phyloP scores from a whole-genome alignment of 768 basidiomycete genomes.

The Gymnopilus dilepis region DNA sequence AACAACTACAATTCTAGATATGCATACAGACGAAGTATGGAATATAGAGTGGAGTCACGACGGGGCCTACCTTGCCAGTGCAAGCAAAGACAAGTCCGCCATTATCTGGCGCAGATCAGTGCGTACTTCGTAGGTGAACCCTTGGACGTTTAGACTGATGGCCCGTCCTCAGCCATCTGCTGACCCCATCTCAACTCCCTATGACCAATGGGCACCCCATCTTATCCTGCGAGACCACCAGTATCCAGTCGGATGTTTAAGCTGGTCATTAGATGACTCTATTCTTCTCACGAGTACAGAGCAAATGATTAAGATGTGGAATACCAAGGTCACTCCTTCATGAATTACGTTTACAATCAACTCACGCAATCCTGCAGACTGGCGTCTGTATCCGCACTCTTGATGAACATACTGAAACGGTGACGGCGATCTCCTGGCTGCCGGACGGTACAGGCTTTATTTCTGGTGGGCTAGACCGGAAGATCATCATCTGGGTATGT shows the following conservation, averaged over 20 bases:
- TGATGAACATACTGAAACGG: slow-evolving; percentile 78
- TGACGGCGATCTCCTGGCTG: slow-evolving; percentile 87
- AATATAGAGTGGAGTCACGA: slow-evolving; percentile 94
- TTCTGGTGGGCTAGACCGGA: slow-evolving; percentile 86
- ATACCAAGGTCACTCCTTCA: slow-evolving; percentile 67
- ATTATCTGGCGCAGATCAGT: slow-evolving; percentile 91
- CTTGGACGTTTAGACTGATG: slow-evolving; percentile 17
- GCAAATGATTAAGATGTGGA: slow-evolving; percentile 85
- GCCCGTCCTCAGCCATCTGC: slow-evolving; percentile 37
- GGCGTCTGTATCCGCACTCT: slow-evolving; percentile 72
- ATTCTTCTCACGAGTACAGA: slow-evolving; percentile 86
- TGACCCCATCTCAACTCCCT: slow-evolving; percentile 50
- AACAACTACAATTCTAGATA: slow-evolving; percentile 84
- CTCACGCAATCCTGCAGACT: slow-evolving; percentile 52
- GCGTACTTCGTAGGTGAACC: slow-evolving; percentile 33
- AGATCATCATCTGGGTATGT: slow-evolving; percentile 83
- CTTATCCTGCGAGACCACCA: slow-evolving; percentile 76
- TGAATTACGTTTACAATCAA: slow-evolving; percentile 3
- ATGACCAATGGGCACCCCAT: slow-evolving; percentile 61
- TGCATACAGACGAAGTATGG: slow-evolving; percentile 96
- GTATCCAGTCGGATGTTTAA: slow-evolving; percentile 78
- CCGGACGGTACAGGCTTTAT: slow-evolving; percentile 91
- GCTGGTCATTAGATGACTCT: slow-evolving; percentile 92
- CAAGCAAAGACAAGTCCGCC: slow-evolving; percentile 84
- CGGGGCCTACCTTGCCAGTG: slow-evolving; percentile 83